These are phyloP conservation scores for Cynara cardunculus DNA, from an alignment of 129 eudicot genomes.

Conservation along the genomic window DNA sequence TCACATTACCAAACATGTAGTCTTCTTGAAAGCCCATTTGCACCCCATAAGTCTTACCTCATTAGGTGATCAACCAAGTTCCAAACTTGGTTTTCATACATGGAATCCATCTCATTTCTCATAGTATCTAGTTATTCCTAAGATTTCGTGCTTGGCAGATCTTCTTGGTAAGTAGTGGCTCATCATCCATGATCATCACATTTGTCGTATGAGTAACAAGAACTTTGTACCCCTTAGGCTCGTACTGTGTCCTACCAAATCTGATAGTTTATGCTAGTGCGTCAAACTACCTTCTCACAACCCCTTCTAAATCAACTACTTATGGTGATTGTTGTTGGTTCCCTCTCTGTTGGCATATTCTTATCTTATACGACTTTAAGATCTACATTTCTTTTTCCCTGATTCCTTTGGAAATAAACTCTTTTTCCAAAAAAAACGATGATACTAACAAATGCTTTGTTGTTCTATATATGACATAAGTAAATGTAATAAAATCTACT, in stretches of 20 bases:
- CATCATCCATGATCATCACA: not conserved
- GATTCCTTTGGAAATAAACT: not conserved
- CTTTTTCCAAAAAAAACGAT: not conserved
- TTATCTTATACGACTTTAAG: not conserved
- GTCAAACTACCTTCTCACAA: not conserved
- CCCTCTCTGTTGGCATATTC: not conserved
- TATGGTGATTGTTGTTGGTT: not conserved
- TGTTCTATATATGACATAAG: not conserved
- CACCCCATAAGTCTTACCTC: not conserved
- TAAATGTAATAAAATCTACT: no score
- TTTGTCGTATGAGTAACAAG: no score
- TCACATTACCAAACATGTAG: not conserved
- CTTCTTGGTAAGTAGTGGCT: not conserved
- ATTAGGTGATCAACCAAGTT: not conserved
- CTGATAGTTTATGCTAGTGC: not conserved
- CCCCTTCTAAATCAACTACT: not conserved
- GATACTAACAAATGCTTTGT: not conserved
- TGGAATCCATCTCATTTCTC: not conserved
- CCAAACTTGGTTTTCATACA: not conserved
- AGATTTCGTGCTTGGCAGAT: not conserved
- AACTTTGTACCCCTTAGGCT: not conserved
- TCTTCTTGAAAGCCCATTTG: not conserved
- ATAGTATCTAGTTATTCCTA: not conserved
- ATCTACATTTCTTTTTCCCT: not conserved
- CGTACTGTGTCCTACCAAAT: not conserved